These are phyloP conservation scores for Rhizopogon vinicolor DNA, from an alignment of 768 basidiomycete genomes.

Conservation along the genomic window DNA sequence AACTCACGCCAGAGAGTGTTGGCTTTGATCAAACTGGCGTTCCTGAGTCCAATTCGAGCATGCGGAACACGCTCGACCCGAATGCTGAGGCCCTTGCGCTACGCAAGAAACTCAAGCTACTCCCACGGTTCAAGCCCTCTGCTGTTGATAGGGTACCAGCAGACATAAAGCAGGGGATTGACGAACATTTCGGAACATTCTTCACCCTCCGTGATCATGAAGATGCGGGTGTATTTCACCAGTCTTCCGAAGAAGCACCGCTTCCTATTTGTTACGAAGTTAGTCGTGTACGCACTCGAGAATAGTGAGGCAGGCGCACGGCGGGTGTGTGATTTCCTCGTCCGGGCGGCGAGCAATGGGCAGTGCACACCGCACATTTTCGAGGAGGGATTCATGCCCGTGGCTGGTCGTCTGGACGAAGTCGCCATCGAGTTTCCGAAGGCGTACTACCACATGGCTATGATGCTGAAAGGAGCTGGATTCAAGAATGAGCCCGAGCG, in stretches of 20 bases:
- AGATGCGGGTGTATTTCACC: conserved; percentile 87
- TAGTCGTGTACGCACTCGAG: conserved; percentile 72
- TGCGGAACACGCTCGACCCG: too few relatives aligned
- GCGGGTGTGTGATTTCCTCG: conserved; percentile 74
- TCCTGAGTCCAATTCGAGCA: conserved; percentile 32
- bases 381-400: conserved; percentile 67
- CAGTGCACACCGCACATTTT: conserved; percentile 57
- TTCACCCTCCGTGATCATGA: conserved; percentile 78
- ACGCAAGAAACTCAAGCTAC: conserved; percentile 68
- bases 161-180: conserved; percentile 70
- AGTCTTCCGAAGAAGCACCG: conserved; percentile 64
- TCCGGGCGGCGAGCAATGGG: conserved; percentile 52
- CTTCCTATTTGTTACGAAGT: conserved; percentile 64
- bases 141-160: conserved; percentile 45
- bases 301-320: conserved; percentile 77
- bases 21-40: conserved; percentile 42
- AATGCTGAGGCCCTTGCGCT: conserved; percentile 24
- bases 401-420: conserved; percentile 80
- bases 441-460: conserved; percentile 71
- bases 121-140: conserved; percentile 70
- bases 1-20: conserved; percentile 50
- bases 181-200: conserved; percentile 82
- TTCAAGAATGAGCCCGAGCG: conserved; percentile 56
- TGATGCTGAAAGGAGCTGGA: conserved; percentile 66
- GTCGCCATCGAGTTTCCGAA: conserved; percentile 87